These are phyloP conservation scores for Pisolithus tinctorius DNA, from an alignment of 768 basidiomycete species.

Conservation along the genomic window DNA sequence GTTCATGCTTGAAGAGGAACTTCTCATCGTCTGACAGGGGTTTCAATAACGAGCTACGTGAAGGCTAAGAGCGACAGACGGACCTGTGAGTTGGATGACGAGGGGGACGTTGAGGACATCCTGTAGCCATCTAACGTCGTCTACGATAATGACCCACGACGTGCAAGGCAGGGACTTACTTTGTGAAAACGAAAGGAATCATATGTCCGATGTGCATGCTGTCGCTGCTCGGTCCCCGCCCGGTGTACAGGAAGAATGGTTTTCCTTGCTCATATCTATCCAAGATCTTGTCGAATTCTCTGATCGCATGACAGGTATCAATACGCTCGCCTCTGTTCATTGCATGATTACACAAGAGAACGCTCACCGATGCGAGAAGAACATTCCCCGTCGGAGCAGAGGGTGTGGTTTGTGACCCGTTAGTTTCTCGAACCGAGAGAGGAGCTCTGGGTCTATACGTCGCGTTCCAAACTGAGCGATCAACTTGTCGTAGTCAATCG, in stretches of 20 bases:
- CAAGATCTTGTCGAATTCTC: conserved; percentile 89
- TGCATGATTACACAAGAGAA: neutral
- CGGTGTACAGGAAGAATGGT: conserved; percentile 97
- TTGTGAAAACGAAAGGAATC: conserved; percentile 96
- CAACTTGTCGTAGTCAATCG: conserved; percentile 96
- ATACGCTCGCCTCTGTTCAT: neutral
- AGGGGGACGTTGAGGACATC: conserved; percentile 92
- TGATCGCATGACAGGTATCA: conserved; percentile 25
- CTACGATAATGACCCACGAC: conserved; percentile 1
- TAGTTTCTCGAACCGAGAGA: conserved; percentile 85
- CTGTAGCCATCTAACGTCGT: conserved; percentile 76
- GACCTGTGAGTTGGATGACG: conserved; percentile 93
- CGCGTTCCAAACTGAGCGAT: conserved; percentile 91
- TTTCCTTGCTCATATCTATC: conserved; percentile 96
- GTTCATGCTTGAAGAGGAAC: conserved; percentile 93
- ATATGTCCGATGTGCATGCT: conserved; percentile 98
- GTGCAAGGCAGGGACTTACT: conserved; percentile 44
- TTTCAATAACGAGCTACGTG: neutral
- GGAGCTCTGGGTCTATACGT: conserved; percentile 63
- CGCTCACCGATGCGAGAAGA: conserved; percentile 92
- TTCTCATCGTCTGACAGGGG: conserved; percentile 85
- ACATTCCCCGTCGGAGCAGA: conserved; percentile 85
- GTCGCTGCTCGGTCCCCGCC: conserved; percentile 92
- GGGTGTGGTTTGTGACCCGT: conserved; percentile 88
- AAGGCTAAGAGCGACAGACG: conserved; percentile 5